These are phyloP conservation scores for Eleusine indica DNA, from an alignment of 176 grass and related monocot species.

Conservation along the genomic window DNA sequence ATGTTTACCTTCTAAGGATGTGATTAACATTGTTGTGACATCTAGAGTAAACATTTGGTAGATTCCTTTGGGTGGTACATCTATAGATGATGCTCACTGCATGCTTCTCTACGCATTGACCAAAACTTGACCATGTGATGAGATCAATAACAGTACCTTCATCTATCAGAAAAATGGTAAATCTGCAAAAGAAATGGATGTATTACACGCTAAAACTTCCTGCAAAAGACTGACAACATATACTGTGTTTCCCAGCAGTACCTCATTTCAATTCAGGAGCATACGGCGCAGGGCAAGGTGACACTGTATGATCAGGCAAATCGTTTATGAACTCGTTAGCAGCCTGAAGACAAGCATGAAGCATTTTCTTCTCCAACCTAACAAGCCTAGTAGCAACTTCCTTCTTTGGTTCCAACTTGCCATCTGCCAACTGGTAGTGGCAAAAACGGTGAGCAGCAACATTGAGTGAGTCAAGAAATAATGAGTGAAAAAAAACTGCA, in stretches of 20 bases:
- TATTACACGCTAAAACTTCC: conserved; percentile 4
- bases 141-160: conserved; percentile 5
- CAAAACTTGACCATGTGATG: conserved; percentile 12
- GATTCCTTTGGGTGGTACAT: conserved; percentile 24
- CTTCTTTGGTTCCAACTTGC: conserved; percentile 87
- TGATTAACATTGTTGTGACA: background rate
- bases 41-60: conserved; percentile 9
- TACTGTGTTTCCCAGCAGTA: background rate
- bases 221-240: conserved; percentile 18
- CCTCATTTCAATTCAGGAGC: conserved; percentile 87
- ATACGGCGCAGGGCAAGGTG: conserved; percentile 86
- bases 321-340: conserved; percentile 68
- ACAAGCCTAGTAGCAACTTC: conserved; percentile 86
- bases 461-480: conserved; percentile 25
- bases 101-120: conserved; percentile 3
- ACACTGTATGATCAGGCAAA: conserved; percentile 82
- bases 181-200: conserved; percentile 25
- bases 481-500: background rate
- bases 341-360: conserved; percentile 85
- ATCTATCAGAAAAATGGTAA: conserved; percentile 14
- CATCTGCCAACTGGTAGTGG: conserved; percentile 65
- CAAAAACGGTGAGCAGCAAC: conserved; percentile 15
- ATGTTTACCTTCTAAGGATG: conserved; percentile 42
- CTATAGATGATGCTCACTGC: conserved; percentile 19
- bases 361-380: conserved; percentile 91